Evolutionary conservation across 2,329 filamentous ascomycete genomes (phyloP).

Genomic region (Emergomyces orientalis): DNA sequence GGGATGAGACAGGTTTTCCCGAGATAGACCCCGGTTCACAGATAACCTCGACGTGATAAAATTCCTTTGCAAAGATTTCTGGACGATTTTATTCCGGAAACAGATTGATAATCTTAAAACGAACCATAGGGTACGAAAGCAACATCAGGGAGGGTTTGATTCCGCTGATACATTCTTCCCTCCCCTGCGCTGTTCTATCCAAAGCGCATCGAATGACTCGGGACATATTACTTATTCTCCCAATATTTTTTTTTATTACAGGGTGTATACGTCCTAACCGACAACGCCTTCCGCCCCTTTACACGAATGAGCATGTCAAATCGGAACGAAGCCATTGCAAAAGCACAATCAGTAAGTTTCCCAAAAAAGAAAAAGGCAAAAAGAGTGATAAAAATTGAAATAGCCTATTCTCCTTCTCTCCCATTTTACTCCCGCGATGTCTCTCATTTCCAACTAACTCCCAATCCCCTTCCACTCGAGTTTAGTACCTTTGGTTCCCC

Average conservation of each 20-base stretch:
- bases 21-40: conserved; percentile 74
- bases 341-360: conserved; percentile 64
- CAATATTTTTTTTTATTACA: conserved; percentile 26
- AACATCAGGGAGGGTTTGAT: conserved; percentile 5
- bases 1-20: conserved; percentile 27
- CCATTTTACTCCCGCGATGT: neutral
- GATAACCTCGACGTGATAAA: conserved; percentile 95
- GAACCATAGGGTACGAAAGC: conserved; percentile 65
- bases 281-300: conserved; percentile 83
- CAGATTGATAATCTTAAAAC: conserved; percentile 98
- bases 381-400: too few species aligned
- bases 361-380: neutral
- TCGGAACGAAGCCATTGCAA: conserved; percentile 60
- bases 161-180: neutral
- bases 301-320: conserved; percentile 78
- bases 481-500: conserved; percentile 88
- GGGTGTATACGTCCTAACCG: conserved; percentile 93
- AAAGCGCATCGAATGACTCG: neutral
- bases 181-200: neutral
- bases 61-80: conserved; percentile 96
- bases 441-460: neutral
- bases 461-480: neutral
- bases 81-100: conserved; percentile 89
- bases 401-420: neutral
- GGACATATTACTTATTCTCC: neutral